Evolutionary conservation across 208 protist genomes (phyloP), one percentile per base, ranked within the genome.

Genomic region (Paratrypanosoma confusum): DNA sequence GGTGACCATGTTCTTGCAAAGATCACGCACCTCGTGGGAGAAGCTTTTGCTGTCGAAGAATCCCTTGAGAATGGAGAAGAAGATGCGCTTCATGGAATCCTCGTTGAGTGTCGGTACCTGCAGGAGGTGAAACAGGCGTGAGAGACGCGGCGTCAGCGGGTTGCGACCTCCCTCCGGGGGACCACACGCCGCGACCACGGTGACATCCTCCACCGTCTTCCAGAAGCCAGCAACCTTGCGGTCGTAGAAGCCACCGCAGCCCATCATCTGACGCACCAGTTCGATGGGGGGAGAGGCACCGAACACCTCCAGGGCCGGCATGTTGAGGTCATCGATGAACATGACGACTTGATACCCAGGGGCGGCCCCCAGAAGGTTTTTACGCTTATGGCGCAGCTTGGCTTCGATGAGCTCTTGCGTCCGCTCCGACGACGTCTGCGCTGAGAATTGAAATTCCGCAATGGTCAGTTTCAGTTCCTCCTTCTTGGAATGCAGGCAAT

Each of bases 271-370:
- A 1, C 97, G 78, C 3, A 99, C 66, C 11, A 99, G 67, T 70
- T 98, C 96, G 38, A 99, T 91, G 17, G 96, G 95, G 40, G 96
- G 96, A 26, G 96, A 96, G 5, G 96, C 93, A 16, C 95, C 96
- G 53, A 96, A 99, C 39, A 80, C 62, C 67, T 99, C 96, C 5
- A 95, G 71, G 1, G 83, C 79, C 5, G 96, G 96, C 95, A 99
- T 98, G 72, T 98, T 98, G 21, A 98, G 60, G 65, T 98, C 96
- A 58, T 98, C 96, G 53, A 98, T 87, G 57, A 98, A 98, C 8
- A 98, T 69, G 16, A 97, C 84, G 11, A 96, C 81, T 11, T 72
- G 76, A 50, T 95, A 90, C 34, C 94, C 95, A 8, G 85, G 68
- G 6, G 94, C 79, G 7, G 94, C 90, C 16, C 95, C 94, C 17